Conservation (phyloP, 768 basidiomycete genomes). For the Tubosaeta sp. region DNA sequence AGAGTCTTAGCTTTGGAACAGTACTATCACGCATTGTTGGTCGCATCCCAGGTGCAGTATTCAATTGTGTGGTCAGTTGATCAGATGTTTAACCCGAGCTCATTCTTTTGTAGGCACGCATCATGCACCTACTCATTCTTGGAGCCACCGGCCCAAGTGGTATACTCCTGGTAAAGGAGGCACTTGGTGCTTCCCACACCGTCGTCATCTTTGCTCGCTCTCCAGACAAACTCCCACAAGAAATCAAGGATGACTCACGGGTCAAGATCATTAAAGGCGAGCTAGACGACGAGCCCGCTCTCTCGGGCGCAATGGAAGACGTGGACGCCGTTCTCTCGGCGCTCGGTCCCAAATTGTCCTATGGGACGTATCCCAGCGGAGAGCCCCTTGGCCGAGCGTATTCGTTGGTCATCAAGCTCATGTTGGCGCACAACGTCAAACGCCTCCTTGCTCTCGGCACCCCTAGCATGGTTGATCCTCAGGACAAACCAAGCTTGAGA, state of each 20-base stretch:
- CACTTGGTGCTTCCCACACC: slow-evolving; percentile 41
- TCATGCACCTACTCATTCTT: slow-evolving; percentile 57
- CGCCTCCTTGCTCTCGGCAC: slow-evolving; percentile 68
- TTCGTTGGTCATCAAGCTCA: slow-evolving; percentile 47
- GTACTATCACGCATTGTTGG: too few relatives aligned
- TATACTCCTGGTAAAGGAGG: slow-evolving; percentile 51
- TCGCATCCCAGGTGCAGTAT: too few relatives aligned
- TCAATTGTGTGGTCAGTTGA: not conserved
- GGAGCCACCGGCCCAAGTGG: slow-evolving; percentile 67
- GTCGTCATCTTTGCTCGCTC: slow-evolving; percentile 62
- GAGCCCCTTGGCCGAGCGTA: slow-evolving; percentile 65
- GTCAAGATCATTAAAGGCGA: slow-evolving; percentile 52
- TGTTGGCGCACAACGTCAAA: slow-evolving; percentile 48
- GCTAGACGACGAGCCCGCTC: slow-evolving; percentile 46
- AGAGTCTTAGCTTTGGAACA: too few relatives aligned
- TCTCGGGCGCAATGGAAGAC: slow-evolving; percentile 51
- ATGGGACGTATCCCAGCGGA: slow-evolving; percentile 39
- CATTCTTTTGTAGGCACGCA: not conserved
- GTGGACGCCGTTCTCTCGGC: slow-evolving; percentile 64
- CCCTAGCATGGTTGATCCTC: slow-evolving; percentile 55
- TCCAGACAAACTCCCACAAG: slow-evolving; percentile 56
- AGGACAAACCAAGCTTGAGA: slow-evolving; percentile 51
- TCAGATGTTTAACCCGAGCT: not conserved
- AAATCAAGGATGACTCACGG: slow-evolving; percentile 40
- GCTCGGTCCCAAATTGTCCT: slow-evolving; percentile 48